Evolutionary conservation across 805 yeast species (phyloP), one percentile per base, ranked within the genome.

Genomic region (Schwanniomyces yamadae): DNA sequence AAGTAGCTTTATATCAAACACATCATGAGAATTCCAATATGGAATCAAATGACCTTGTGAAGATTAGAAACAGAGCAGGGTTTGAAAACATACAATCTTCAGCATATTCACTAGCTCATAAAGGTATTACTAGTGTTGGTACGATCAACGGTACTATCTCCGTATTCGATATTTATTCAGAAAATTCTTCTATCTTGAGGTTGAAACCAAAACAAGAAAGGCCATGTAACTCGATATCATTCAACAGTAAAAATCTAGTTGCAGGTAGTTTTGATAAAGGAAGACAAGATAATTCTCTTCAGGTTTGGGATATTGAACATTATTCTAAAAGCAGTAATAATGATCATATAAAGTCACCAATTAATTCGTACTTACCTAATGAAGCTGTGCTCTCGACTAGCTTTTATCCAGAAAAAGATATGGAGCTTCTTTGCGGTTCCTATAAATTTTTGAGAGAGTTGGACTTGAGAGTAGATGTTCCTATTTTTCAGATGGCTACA

Each of bases 241-340:
- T 89, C 60, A 85, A 78, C 52, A 64, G 71, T 17, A 65, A 69
- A 20, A 84, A 84, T 1, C 57, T 84, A 20, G 65, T 89, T 4
- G 95, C 87, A 0, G 77, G 82, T 23, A 95, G 95, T 1, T 73
- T 82, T 39, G 96, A 88, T 44, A 77, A 86, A 45, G 82, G 83
- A 14, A 70, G 89, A 35, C 85, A 78, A 44, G 95, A 85, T 48
- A 76, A 78, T 40, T 80, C 91, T 15, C 61, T 90, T 28, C 84
- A 84, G 45, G 69, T 90, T 4, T 90, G 93, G 90, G 88, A 87
- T 53, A 67, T 85, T 3, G 77, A 75, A 37, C 80, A 79, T 46
- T 82, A 78, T 42, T 63, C 77, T 1, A 58, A 67, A 31, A 57
- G 57, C 28, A 63, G 71, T 34, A 66, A 66, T 15, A 72, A 71